A percentile compares a stretch with the other conserved stretches of the same genome.
Evolutionary conservation across 352 stramenopile genomes (phyloP).

Genomic region (Poterioochromonas sp.): DNA sequence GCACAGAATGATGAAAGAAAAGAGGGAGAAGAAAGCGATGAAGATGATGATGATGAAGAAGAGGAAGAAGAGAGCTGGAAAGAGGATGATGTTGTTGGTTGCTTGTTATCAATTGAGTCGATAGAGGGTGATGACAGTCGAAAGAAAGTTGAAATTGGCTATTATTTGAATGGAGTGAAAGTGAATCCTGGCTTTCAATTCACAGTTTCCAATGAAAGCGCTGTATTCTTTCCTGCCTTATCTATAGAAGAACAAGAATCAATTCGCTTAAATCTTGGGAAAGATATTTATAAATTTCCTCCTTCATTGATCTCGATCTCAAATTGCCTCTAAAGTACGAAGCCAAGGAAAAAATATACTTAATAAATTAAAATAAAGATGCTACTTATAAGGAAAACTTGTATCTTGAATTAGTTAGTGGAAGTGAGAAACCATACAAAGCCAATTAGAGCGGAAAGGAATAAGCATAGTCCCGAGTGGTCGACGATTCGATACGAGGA

Average conservation of each 20-base stretch:
- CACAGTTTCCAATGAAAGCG: not conserved
- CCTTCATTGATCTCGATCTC: no score
- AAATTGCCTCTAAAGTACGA: no score
- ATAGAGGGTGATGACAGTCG: not conserved
- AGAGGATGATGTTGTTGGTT: constrained; percentile 76
- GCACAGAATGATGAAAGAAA: constrained; percentile 59
- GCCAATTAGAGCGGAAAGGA: no score
- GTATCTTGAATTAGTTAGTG: no score
- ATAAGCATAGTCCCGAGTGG: no score
- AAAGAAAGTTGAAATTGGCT: constrained; percentile 55
- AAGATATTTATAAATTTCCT: constrained; percentile 60
- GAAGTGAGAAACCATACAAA: no score
- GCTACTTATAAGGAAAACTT: no score
- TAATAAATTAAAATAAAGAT: no score
- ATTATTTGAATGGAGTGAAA: constrained; percentile 75
- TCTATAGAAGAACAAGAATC: constrained; percentile 61
- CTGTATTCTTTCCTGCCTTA: constrained; percentile 54
- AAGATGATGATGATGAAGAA: not conserved
- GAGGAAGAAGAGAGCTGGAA: constrained; percentile 53
- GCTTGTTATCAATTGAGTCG: constrained; percentile 48
- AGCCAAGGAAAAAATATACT: no score
- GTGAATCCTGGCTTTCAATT: constrained; percentile 45
- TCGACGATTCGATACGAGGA: no score
- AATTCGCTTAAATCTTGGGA: constrained; percentile 72
- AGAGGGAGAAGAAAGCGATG: no score